Evolutionary conservation across 768 basidiomycete genomes (phyloP), one percentile per base, ranked within the genome.

Genomic region (Amanita rimosa): DNA sequence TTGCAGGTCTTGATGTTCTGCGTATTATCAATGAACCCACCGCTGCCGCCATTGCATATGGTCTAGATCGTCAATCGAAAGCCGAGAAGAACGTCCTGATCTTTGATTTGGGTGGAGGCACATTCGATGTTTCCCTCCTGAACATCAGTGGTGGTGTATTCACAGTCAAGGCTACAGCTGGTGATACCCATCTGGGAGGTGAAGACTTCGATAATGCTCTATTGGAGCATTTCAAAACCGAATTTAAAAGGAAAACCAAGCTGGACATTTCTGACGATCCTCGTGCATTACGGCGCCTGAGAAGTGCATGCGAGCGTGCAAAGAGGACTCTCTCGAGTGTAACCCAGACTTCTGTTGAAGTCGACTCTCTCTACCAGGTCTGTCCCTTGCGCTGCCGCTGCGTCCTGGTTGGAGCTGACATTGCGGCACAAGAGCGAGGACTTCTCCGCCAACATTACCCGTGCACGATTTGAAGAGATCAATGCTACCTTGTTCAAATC

Each of bases 21-120:
- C 95, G 96, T 72, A 99, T 99, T 77, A 99, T 99, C 77, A 99
- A 99, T 72, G 96, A 99, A 75, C 96, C 96, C 54, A 99, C 96
- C 48, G 96, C 96, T 45, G 96, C 96, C 51, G 96, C 96, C 63
- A 97, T 99, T 58, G 96, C 96, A 44, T 97, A 97, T 66, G 96
- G 96, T 76, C 85, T 90, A 49, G 96, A 98, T 68, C 85, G 88
- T 63, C 90, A 96, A 72, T 82, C 85, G 62, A 90, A 88, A 70
- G 73, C 79, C 53, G 95, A 98, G 78, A 92, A 91, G 72, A 97
- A 95, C 63, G 95, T 99, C 52, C 83, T 99, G 65, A 98, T 99
- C 67, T 99, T 99, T 76, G 95, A 99, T 76, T 78, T 99, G 51
- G 95, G 95, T 64, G 95, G 95, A 75, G 95, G 95, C 74, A 99